Evolutionary conservation across 805 yeast genomes (phyloP), one percentile per base, ranked within the genome.

Genomic region (Lipomyces kockii): DNA sequence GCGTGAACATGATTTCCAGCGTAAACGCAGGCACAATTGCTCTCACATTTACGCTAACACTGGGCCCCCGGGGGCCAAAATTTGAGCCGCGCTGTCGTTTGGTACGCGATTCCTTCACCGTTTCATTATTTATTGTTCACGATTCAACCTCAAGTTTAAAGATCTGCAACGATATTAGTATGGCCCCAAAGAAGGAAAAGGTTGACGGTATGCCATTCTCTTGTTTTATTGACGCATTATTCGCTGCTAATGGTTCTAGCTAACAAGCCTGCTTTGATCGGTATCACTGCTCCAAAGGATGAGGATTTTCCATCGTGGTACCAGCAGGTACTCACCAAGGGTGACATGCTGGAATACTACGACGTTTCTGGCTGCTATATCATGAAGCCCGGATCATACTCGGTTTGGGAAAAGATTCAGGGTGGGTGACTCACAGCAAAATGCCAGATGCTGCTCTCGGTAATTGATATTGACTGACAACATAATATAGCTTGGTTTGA

Each of bases 361-460:
- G 99, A 96, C 78, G 98, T 95, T 61, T 92, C 98, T 62, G 99
- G 99, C 75, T 95, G 99, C 84, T 95, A 95, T 80, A 95, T 95
- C 76, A 83, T 95, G 84, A 89, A 98, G 81, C 99, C 99, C 65
- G 90, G 93, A 74, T 93, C 98, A 9, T 95, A 92, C 80, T 82
- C 88, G 67, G 87, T 95, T 68, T 95, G 99, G 99, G 99, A 95
- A 83, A 82, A 84, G 69, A 94, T 95, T 77, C 98, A 93, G 55
- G 57, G 71, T 67, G 39, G 11, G 71, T 22, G 43, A 11, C 55
- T 14, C 32, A 52, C 7, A 8, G 22, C 8, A 37, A 35, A 4
- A 1, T 3, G 17, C 17, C 39, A 37, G 39, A n/a, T 43, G 22
- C 11, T 5, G 22, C 49, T 17, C 8, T 0, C 11, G 22, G 49